Percentiles rank a stretch among this genome's conserved stretches.
Evolutionary conservation across 441 rosid genomes (phyloP).

Genomic region (Erodium chrysanthum): DNA sequence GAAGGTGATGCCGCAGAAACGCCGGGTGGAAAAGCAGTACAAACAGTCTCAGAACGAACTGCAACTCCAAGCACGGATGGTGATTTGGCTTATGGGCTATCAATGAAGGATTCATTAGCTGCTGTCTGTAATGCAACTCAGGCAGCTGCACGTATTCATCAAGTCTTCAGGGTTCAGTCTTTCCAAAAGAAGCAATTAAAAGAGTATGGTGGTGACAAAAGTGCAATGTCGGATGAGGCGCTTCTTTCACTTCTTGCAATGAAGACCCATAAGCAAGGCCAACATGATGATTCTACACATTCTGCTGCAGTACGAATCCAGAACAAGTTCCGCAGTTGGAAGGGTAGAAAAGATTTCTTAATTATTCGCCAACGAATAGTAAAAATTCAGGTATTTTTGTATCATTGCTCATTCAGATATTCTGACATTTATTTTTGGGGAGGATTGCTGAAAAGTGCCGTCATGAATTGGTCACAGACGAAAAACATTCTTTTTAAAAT

Average conservation of each 20-base stretch:
- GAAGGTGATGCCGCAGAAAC: slow-evolving; percentile 29
- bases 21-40: slow-evolving; percentile 34
- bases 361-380: slow-evolving; percentile 63
- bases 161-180: slow-evolving; percentile 78
- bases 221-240: slow-evolving; percentile 47
- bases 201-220: slow-evolving; percentile 42
- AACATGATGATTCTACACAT: slow-evolving; percentile 49
- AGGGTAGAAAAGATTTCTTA: slow-evolving; percentile 69
- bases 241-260: slow-evolving; percentile 57
- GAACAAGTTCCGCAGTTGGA: slow-evolving; percentile 79
- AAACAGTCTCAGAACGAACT: slow-evolving; percentile 36
- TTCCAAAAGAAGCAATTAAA: slow-evolving; percentile 70
- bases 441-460: no score
- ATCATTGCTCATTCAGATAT: slow-evolving; percentile 4
- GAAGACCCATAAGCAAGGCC: slow-evolving; percentile 43
- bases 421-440: no score
- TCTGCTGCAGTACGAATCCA: slow-evolving; percentile 74
- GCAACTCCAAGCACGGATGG: slow-evolving; percentile 28
- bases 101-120: slow-evolving; percentile 61
- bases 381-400: slow-evolving; percentile 58
- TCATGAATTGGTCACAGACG: no score
- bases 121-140: slow-evolving; percentile 78
- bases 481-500: no score
- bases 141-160: slow-evolving; percentile 77
- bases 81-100: slow-evolving; percentile 44